Evolutionary conservation across 2,329 filamentous ascomycete genomes (phyloP).

Genomic region (Neurospora crassa): DNA sequence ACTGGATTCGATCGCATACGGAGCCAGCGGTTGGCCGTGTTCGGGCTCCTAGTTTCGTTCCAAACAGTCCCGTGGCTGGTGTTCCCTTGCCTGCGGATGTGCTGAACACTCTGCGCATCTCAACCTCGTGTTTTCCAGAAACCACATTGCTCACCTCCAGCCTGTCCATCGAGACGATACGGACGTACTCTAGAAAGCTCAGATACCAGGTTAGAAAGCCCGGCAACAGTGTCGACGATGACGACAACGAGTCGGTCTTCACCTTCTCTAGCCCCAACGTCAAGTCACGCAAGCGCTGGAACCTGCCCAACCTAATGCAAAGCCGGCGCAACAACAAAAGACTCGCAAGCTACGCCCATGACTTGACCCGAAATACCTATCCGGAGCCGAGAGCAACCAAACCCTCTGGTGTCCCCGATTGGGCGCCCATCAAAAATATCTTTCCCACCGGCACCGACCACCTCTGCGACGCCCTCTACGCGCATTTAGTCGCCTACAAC

Average conservation of each 20-base stretch:
- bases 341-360: background rate
- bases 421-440: conserved; percentile 34
- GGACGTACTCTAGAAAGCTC: conserved; percentile 43
- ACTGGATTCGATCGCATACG: background rate
- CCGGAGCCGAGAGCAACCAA: background rate
- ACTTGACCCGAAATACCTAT: background rate
- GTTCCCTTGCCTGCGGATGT: conserved; percentile 44
- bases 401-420: conserved; percentile 5
- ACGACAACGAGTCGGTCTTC: conserved; percentile 14
- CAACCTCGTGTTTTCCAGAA: conserved; percentile 47
- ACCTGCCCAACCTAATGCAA: conserved; percentile 9
- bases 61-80: conserved; percentile 15
- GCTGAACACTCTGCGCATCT: conserved; percentile 43
- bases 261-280: conserved; percentile 4
- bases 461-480: conserved; percentile 49
- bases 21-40: background rate
- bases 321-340: conserved; percentile 4
- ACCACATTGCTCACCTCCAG: conserved; percentile 48
- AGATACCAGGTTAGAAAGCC: conserved; percentile 26
- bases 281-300: conserved; percentile 12
- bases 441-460: conserved; percentile 44
- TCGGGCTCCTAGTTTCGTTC: background rate
- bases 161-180: conserved; percentile 48
- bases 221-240: conserved; percentile 1
- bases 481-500: conserved; percentile 50